phyloP scores from a whole-genome alignment of 2,329 filamentous ascomycete species.

The Fusarium multiceps region DNA sequence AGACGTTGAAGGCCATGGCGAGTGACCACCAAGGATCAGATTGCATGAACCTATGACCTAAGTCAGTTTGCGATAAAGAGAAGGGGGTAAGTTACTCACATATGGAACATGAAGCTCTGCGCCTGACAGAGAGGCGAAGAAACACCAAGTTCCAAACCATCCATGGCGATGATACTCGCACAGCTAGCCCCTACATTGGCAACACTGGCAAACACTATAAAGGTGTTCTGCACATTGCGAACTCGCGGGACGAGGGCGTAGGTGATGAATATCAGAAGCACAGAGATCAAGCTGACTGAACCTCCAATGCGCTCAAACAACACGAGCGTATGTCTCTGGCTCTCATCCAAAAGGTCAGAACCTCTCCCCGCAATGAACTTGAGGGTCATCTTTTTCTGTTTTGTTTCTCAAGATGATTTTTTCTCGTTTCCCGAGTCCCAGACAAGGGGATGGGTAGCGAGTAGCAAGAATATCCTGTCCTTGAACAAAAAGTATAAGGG shows the following conservation, averaged over 20 bases:
- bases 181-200: constrained; percentile 69
- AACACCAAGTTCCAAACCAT: constrained; percentile 67
- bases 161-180: constrained; percentile 77
- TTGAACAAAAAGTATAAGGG: neutral
- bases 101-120: constrained; percentile 72
- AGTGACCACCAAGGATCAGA: constrained; percentile 82
- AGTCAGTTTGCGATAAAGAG: constrained; percentile 55
- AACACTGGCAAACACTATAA: constrained; percentile 70
- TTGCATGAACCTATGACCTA: constrained; percentile 74
- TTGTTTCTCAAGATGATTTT: neutral
- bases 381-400: constrained; percentile 11
- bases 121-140: constrained; percentile 69
- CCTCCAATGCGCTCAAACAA: constrained; percentile 65
- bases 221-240: constrained; percentile 70
- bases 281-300: constrained; percentile 62
- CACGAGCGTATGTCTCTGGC: constrained; percentile 57
- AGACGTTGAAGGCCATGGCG: constrained; percentile 86
- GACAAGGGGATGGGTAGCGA: constrained; percentile 11
- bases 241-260: constrained; percentile 63
- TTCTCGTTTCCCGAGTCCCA: constrained; percentile 21
- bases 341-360: constrained; percentile 48
- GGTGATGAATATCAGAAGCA: constrained; percentile 64
- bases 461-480: constrained; percentile 6
- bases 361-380: constrained; percentile 31
- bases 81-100: constrained; percentile 59